Evolutionary conservation across 2,329 filamentous ascomycete species (phyloP), one percentile per base, ranked within the genome.

Genomic region (Fusarium subtropicale): DNA sequence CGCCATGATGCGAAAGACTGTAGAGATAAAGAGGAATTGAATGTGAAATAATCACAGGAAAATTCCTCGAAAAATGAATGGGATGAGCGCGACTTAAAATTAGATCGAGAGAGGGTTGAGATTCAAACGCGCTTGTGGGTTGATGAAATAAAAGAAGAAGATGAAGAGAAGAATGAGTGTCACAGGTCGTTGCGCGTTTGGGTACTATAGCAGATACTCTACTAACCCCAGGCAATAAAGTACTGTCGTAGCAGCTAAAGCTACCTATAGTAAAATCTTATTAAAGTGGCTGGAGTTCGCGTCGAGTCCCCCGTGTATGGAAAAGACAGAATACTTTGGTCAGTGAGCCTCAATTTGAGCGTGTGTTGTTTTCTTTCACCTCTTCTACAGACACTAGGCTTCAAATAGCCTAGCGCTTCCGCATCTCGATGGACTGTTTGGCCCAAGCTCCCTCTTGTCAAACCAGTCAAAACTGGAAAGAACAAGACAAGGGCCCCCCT

Each of bases 1-100:
- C 56, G 77, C 77, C 77, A 78, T 78, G 56, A 45, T 72, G 56
- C 26, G 30, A 47, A 31, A 38, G 22, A 50, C 38, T 34, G 38
- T 38, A 36, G n/a, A 36, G 20, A 48, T 22, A 20, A 20, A 16
- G 38, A 60, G 30, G 42, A 51, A 60, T 51, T 53, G 59, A 38
- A 33, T 15, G 9, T 5, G 20, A 44, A n/a, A 39, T 12, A 26
- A 24, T 36, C 24, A 31, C 26, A 28, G 9, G 22, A 46, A 30
- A 68, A 67, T 69, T 58, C 57, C 33, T 26, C 44, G 8, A n/a
- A 58, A 71, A 71, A 60, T 60, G 15, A 38, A 34, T 34, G 22
- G 13, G 33, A 16, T 13, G 34, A 69, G 31, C 24, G 59, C 33
- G 57, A 50, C 38, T 26, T 46, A 22, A 24, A 20, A 30, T 50